phyloP scores from a whole-genome alignment of 2,329 filamentous ascomycete genomes.

The Didymella arachidicola region DNA sequence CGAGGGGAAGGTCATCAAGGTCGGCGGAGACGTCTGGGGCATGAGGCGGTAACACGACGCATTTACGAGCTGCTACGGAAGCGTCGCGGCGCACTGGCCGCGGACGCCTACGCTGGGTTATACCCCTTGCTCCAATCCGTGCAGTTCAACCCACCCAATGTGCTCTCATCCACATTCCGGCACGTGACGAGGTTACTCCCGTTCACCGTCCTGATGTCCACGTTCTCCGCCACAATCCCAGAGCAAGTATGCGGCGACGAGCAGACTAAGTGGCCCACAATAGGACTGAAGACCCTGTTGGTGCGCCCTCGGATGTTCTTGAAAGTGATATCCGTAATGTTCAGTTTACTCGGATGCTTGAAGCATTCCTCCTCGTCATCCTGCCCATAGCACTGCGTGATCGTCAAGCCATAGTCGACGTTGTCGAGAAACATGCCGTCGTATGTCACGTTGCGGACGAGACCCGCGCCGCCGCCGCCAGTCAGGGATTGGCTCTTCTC shows the following conservation, averaged over 20 bases:
- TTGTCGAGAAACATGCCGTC: slow-evolving; percentile 66
- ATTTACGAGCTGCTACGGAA: too few relatives aligned
- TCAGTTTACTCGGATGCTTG: slow-evolving; percentile 23
- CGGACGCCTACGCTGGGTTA: slow-evolving; percentile 11
- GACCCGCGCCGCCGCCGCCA: slow-evolving; percentile 67
- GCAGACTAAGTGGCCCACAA: slow-evolving; percentile 22
- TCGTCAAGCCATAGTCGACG: slow-evolving; percentile 68
- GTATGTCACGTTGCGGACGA: slow-evolving; percentile 71
- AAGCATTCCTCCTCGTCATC: slow-evolving; percentile 37
- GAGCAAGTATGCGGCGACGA: slow-evolving; percentile 22
- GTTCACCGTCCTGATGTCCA: slow-evolving; percentile 26
- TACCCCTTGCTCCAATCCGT: slow-evolving; percentile 23
- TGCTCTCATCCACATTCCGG: slow-evolving; percentile 21
- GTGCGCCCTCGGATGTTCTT: slow-evolving; percentile 15
- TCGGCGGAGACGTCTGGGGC: slow-evolving; percentile 47
- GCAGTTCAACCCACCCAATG: slow-evolving; percentile 20
- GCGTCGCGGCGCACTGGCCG: too few relatives aligned
- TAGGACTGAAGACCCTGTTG: slow-evolving; percentile 21
- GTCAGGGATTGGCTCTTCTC: slow-evolving; percentile 64
- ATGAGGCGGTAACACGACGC: slow-evolving; percentile 32
- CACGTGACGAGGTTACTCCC: slow-evolving; percentile 26
- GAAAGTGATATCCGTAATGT: slow-evolving; percentile 20
- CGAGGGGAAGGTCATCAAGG: slow-evolving; percentile 38
- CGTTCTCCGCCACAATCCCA: slow-evolving; percentile 23
- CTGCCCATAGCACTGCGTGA: slow-evolving; percentile 69